Conservation (phyloP, 108 stramenopile species). For the Hondaea fermentalgiana region DNA sequence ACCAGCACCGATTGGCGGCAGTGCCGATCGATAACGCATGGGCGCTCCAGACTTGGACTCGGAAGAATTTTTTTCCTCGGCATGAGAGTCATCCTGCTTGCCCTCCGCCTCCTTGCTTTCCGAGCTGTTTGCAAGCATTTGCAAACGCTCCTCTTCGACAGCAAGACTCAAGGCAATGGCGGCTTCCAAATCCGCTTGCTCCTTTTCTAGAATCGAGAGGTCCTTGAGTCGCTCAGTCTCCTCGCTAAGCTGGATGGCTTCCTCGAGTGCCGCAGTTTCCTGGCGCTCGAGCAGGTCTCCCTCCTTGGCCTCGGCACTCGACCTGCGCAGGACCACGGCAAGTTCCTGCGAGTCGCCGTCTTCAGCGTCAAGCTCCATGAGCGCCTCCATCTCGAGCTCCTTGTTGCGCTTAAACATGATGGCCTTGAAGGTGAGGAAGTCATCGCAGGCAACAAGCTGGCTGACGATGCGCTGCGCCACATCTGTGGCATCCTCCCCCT, state of each 20-base stretch:
- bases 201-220: background rate
- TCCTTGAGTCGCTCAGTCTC: conserved; percentile 14
- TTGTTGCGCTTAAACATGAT: conserved; percentile 16
- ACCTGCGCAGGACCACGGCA: background rate
- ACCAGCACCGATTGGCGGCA: background rate
- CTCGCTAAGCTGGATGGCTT: background rate
- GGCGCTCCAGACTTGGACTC: background rate
- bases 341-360: background rate
- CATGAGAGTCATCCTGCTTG: background rate
- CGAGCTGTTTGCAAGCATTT: background rate
- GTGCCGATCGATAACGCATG: background rate
- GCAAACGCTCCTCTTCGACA: conserved; percentile 9
- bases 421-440: conserved; percentile 15
- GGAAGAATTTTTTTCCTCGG: background rate
- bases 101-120: background rate
- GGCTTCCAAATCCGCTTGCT: conserved; percentile 7
- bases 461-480: conserved; percentile 26
- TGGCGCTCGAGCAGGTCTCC: background rate
- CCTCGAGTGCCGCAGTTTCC: background rate
- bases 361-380: background rate
- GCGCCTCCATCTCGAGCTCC: conserved; percentile 23
- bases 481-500: conserved; percentile 12
- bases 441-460: conserved; percentile 15
- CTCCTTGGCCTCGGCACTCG: background rate
- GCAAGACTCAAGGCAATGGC: conserved; percentile 2